Percentiles rank a stretch among this genome's conserved stretches.
phyloP scores from a whole-genome alignment of 345 rosid species.

The Microthlaspi erraticum region DNA sequence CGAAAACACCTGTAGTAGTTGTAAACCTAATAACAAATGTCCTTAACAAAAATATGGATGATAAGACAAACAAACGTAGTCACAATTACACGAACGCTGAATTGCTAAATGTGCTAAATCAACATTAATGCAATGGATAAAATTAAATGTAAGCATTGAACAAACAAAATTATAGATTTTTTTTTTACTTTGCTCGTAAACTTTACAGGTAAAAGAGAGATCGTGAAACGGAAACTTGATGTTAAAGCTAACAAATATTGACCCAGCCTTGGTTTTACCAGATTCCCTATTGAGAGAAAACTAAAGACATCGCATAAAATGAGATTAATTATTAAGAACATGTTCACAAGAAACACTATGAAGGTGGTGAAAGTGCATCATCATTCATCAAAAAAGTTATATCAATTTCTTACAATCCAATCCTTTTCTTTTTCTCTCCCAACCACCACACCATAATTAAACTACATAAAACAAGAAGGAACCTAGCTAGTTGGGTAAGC shows the following conservation, averaged over 20 bases:
- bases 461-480: conserved; percentile 36
- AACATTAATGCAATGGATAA: too few relatives aligned
- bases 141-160: too few relatives aligned
- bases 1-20: neutral
- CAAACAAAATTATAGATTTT: too few relatives aligned
- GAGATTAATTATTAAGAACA: conserved; percentile 5
- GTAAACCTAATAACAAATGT: neutral
- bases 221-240: neutral
- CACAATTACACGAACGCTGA: too few relatives aligned
- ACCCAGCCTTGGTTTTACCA: neutral
- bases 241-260: neutral
- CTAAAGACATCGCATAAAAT: neutral
- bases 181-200: neutral
- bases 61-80: neutral
- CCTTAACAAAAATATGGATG: neutral
- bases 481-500: conserved; percentile 41
- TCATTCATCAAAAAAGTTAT: conserved; percentile 37
- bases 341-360: conserved; percentile 31
- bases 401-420: conserved; percentile 25
- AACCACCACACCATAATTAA: conserved; percentile 47
- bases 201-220: neutral
- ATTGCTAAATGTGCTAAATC: too few relatives aligned
- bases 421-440: conserved; percentile 24
- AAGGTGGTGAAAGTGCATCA: conserved; percentile 42
- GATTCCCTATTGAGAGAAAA: neutral